Evolutionary conservation across 495 filamentous ascomycete genomes (phyloP), one percentile per base, ranked within the genome.

Genomic region (Penicillium lividum): DNA sequence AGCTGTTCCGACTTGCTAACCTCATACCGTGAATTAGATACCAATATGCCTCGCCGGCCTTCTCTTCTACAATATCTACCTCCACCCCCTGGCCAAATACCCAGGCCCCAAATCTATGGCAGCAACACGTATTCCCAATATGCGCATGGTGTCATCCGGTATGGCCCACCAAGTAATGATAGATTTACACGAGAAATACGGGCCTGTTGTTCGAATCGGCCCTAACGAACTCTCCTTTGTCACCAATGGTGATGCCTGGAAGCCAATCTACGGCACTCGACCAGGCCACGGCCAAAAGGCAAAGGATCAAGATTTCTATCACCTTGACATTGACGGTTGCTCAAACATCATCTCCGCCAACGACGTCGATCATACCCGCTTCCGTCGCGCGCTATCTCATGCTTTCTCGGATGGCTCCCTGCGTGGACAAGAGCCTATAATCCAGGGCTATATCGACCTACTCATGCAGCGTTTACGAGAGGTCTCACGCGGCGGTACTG

Each of bases 261-360:
- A 78, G 54, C 72, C 80, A 36, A 82, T 86, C 44, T 82, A 82
- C 62, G 79, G 79, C 8, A 77, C 79, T 57, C 72, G 69, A n/a
- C 18, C 48, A 0, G 64, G 61, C 3, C 61, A 65, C 11, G 13
- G 57, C 1, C 59, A 67, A 38, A 62, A 62, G 27, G 9, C 40
- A n/a, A 67, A 67, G 18, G 54, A 64, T 15, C 3, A 18, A 9
- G 58, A 56, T 22, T 65, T 66, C 51, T 71, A 69, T 25, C 31
- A 50, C 44, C 58, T 52, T 3, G 51, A 50, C 2, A 15, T 28
- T 15, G 33, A 48, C 5, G 33, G 28, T 15, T 38, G 50, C 18
- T 48, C 62, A 5, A 58, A 51, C 27, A 70, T 72, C 56, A 58
- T 72, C 53, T 5, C 50, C 53, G 38, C 77, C 76, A 57, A 62